A percentile compares a stretch with the other conserved stretches of the same genome.
Conservation (phyloP, 768 basidiomycete species). For the Suillus luteus region DNA sequence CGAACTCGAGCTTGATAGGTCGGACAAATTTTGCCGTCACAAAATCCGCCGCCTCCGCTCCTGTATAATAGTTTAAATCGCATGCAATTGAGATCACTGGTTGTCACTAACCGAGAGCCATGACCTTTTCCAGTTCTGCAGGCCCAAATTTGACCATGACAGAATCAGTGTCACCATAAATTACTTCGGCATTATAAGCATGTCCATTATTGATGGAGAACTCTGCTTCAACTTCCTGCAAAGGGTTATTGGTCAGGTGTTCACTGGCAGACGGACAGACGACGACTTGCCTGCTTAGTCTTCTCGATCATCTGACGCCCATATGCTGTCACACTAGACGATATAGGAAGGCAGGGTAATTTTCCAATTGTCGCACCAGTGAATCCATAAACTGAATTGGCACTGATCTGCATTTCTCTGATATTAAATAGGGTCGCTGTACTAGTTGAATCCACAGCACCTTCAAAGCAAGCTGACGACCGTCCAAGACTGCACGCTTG, state of each 20-base stretch:
- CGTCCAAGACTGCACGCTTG: slow-evolving; percentile 95
- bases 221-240: slow-evolving; percentile 84
- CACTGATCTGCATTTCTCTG: slow-evolving; percentile 74
- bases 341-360: slow-evolving; percentile 92
- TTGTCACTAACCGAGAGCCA: slow-evolving; percentile 74
- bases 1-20: slow-evolving; percentile 98
- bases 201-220: slow-evolving; percentile 87
- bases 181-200: slow-evolving; percentile 85
- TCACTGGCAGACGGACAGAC: background rate
- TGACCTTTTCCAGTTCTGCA: slow-evolving; percentile 80
- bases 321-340: slow-evolving; percentile 93
- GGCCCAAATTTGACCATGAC: slow-evolving; percentile 99
- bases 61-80: slow-evolving; percentile 40
- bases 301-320: slow-evolving; percentile 99
- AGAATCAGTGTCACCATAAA: slow-evolving; percentile 99
- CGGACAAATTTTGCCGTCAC: slow-evolving; percentile 91
- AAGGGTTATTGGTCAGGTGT: slow-evolving; percentile 4
- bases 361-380: slow-evolving; percentile 98
- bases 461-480: slow-evolving; percentile 95
- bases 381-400: slow-evolving; percentile 99
- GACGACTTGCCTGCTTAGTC: slow-evolving; percentile 73
- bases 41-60: slow-evolving; percentile 88
- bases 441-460: slow-evolving; percentile 37
- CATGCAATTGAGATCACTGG: background rate
- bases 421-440: background rate